Conservation (phyloP, 805 yeast species). For the Kodamaea lidongshanica region DNA sequence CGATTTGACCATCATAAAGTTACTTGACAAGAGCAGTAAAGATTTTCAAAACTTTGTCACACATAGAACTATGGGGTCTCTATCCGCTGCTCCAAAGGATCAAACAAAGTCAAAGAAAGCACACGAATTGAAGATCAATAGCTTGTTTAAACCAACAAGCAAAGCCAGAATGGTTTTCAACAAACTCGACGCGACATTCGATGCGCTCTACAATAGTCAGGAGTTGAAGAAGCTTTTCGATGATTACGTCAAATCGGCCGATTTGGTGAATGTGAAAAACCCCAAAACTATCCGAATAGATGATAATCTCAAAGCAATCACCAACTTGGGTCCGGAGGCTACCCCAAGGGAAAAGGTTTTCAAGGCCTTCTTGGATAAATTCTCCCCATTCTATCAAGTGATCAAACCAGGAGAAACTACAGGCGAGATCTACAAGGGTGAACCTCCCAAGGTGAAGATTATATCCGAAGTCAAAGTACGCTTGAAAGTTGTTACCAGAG, state of each 20-base stretch:
- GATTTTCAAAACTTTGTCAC: constrained; percentile 58
- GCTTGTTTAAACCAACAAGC: constrained; percentile 53
- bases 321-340: constrained; percentile 25
- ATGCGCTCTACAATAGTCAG: constrained; percentile 41
- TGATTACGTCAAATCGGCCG: constrained; percentile 48
- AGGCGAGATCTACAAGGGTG: constrained; percentile 49
- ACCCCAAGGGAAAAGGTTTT: constrained; percentile 40
- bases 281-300: constrained; percentile 54
- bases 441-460: constrained; percentile 59
- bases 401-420: constrained; percentile 38
- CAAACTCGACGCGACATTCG: constrained; percentile 30
- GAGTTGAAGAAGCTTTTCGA: constrained; percentile 52
- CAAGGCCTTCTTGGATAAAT: constrained; percentile 40
- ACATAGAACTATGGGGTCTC: constrained; percentile 37
- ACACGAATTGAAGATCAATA: constrained; percentile 24
- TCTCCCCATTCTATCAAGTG: constrained; percentile 46
- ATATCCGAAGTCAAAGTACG: constrained; percentile 75
- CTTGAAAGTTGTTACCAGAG: constrained; percentile 69
- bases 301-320: constrained; percentile 42
- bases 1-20: constrained; percentile 53
- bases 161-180: constrained; percentile 43
- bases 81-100: constrained; percentile 10
- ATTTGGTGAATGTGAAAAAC: constrained; percentile 46
- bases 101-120: constrained; percentile 22
- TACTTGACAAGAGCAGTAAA: constrained; percentile 42